Evolutionary conservation across 345 rosid genomes (phyloP), one percentile per base, ranked within the genome.

Genomic region (Citrus glauca): DNA sequence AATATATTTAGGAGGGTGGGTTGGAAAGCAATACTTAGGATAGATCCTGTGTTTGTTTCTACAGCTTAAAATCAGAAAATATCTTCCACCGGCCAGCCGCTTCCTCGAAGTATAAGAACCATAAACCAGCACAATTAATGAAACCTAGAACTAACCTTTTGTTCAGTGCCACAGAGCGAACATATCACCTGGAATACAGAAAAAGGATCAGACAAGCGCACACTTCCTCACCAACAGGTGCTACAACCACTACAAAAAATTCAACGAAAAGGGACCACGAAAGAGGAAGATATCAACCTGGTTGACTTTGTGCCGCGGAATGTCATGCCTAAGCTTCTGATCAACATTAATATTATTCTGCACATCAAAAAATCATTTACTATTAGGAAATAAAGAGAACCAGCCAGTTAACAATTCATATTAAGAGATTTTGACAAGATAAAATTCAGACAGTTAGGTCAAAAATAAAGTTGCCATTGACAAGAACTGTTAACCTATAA

Each of bases 81-180:
- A 35, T 56, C 9, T 0, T 35, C 5, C 17, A 71, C 24, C 5
- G 40, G 77, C 59, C 32, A 42, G 56, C 25, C 27, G 50, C 27
- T 50, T 38, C 37, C 37, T 60, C 2, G 40, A 25, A 37, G 48
- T n/a, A 63, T 7, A 69, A 72, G 72, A 71, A 32, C 32, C 32
- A 30, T 3, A 30, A 30, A 59, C 35, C 35, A 69, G n/a, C 57
- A n/a, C 48, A 33, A 76, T 53, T 48, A 57, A 66, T 40, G 42
- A 71, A 38, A 37, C 30, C 66, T 77, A 45, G 7, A 72, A 82
- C 84, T 82, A 66, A 94, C 98, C 93, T 88, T 89, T 84, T 94
- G 98, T 79, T 90, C 95, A 24, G 95, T 93, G 79, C 91, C 91
- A 82, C 97, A 94, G 32, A 94, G 93, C 45, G 90, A 85, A 81